Base-by-base conservation (phyloP, 441 rosid genomes). In the Populus trichocarpa region DNA sequence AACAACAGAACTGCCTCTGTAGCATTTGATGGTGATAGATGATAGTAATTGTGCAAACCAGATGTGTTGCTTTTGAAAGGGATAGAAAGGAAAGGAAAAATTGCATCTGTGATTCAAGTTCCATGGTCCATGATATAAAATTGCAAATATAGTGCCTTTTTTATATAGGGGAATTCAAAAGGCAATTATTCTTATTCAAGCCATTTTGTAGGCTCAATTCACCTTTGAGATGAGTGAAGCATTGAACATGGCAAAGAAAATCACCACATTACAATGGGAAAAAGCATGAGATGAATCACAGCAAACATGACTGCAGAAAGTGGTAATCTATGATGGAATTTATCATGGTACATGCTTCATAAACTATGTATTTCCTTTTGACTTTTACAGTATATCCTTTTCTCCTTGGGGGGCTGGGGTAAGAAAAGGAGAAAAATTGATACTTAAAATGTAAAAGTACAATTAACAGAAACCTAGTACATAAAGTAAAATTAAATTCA, bases 291-390 rank as follows among this genome's bases (percentile, higher is more conserved):
- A 74, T 23, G 59, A 23, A 63, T 36, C 16, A 38, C 26, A 36
- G 59, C n/a, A 74, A 74, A 14, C 23, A 74, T 13, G 20, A 74
- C 25, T 25, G 74, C 67, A 59, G 23, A 72, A 30, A 72, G 13
- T 8, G 12, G 75, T 28, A 59, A 22, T 63, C 67, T 35, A 8
- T 8, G 36, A 35, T 35, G 36, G 16, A 53, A 32, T 57, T 9
- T 7, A 23, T 20, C 6, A 76, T 20, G 18, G 9, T 53, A n/a
- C 13, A 33, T 13, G 53, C 38, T 68, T 32, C 50, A 16, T 25
- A 14, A 16, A 36, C 38, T 26, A 63, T 10, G 69, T 23, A 22
- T 53, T 70, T 23, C 30, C 10, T 69, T 69, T 13, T 69, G 25
- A 35, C 69, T 69, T 35, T 40, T 57, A 35, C 30, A 23, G 28